Conservation (phyloP, 2,329 filamentous ascomycete genomes). For the Aspergillus calidoustus region DNA sequence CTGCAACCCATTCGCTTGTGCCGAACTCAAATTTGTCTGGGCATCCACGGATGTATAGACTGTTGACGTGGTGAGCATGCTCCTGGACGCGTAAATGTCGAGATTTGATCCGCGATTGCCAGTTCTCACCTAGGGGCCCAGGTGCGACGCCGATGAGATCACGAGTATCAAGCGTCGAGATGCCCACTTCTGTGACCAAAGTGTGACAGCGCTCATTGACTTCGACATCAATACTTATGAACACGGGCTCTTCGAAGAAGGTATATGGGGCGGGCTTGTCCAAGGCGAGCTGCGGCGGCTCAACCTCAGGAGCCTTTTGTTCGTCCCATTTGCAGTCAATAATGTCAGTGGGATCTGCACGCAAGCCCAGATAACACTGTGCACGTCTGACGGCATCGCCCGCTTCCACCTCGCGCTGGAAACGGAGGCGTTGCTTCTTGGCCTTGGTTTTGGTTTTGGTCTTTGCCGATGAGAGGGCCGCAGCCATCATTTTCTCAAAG, state of each 20-base stretch:
- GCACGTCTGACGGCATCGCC: constrained; percentile 64
- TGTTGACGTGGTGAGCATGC: constrained; percentile 68
- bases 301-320: constrained; percentile 21
- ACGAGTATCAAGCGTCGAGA: constrained; percentile 77
- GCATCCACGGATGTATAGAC: constrained; percentile 70
- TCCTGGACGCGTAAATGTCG: constrained; percentile 80
- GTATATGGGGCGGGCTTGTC: constrained; percentile 51
- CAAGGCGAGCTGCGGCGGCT: constrained; percentile 48
- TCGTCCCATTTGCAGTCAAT: constrained; percentile 29
- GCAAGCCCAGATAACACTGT: constrained; percentile 73
- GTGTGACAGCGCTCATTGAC: constrained; percentile 70
- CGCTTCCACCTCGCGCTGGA: constrained; percentile 57
- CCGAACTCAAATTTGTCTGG: constrained; percentile 77
- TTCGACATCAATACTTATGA: constrained; percentile 83
- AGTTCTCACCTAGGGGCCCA: constrained; percentile 65
- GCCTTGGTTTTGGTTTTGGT: constrained; percentile 56
- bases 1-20: constrained; percentile 58
- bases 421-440: constrained; percentile 55
- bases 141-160: constrained; percentile 61
- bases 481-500: constrained; percentile 55
- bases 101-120: constrained; percentile 69
- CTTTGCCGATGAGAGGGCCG: constrained; percentile 55
- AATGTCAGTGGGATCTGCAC: constrained; percentile 35
- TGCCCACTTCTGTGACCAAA: constrained; percentile 81
- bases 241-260: constrained; percentile 63